Base-by-base conservation (phyloP, 352 stramenopile species). In the Phytophthora citricola region DNA sequence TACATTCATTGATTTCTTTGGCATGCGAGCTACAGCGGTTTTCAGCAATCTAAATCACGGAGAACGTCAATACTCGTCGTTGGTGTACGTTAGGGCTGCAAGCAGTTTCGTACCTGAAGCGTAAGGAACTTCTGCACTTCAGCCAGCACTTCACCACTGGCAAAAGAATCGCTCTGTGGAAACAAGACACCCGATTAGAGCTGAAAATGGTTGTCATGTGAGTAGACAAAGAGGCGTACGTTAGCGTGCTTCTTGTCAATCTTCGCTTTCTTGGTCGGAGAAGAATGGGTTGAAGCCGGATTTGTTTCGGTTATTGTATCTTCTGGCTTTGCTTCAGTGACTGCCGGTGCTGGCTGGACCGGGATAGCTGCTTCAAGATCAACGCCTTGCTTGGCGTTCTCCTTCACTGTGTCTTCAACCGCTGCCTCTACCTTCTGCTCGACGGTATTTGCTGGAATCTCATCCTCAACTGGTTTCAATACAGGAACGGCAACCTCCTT, bases 1-100 rank as follows among this genome's bases (percentile, higher is more conserved):
- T 69, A 90, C 83, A 87, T 51, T 89, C 75, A 48, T 80, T 65
- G 48, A 91, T 85, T 20, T 89, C 73, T 58, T 82, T 73, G 39
- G 63, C 47, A 60, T 88, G 66, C 0, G 80, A 80, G 20, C 65
- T 83, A 55, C 80, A 81, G 55, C 81, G 80, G 58, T 84, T 87
- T 27, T 84, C 76, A 3, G 49, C 29, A 56, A 91, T 76, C 79
- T 91, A 43, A n/a, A 27, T 17, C 20, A 49, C 17, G 1, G 24
- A 46, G 20, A 50, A 43, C 2, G 24, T 26, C 24, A 26, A 26
- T 2, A 26, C 24, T 26, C 24, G 24, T 26, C 24, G 24, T 26
- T 26, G 24, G 24, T 26, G 24, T 26, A 26, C 24, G 24, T 26
- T 26, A 26, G 24, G 24, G 5, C 24, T 24, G 20, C n/a, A 6